A percentile compares a stretch with the other conserved stretches of the same genome.
These are phyloP conservation scores for Stemphylium lycopersici DNA, from an alignment of 2,329 filamentous ascomycete genomes.

Conservation along the genomic window DNA sequence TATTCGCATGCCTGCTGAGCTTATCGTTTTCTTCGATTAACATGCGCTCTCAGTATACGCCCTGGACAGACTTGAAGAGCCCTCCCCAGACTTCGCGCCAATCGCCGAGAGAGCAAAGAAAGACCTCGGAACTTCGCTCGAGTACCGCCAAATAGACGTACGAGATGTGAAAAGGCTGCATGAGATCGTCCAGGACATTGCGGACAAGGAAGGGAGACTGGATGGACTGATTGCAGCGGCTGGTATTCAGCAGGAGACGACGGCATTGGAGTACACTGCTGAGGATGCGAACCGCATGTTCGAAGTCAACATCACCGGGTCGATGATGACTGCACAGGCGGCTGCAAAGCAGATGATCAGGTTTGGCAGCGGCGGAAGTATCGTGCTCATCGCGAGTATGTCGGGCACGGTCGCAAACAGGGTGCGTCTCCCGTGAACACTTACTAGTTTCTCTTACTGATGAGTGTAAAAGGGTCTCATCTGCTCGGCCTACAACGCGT, in stretches of 20 bases:
- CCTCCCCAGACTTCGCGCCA: conserved; percentile 66
- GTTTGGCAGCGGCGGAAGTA: conserved; percentile 65
- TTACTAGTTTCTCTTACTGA: conserved; percentile 17
- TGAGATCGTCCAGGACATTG: conserved; percentile 71
- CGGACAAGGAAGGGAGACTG: conserved; percentile 70
- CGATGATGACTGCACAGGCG: conserved; percentile 69
- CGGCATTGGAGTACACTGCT: conserved; percentile 77
- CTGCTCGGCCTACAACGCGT: conserved; percentile 76
- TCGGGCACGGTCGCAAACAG: conserved; percentile 66
- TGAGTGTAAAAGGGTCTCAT: conserved; percentile 60
- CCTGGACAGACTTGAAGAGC: conserved; percentile 66
- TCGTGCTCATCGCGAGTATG: conserved; percentile 69
- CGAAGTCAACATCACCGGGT: conserved; percentile 65
- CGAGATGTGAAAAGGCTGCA: conserved; percentile 73
- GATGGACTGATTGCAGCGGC: conserved; percentile 80
- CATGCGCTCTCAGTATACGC: conserved; percentile 62
- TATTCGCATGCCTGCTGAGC: background rate
- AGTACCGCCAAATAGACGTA: conserved; percentile 82
- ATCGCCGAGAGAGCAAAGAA: conserved; percentile 68
- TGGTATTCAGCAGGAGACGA: conserved; percentile 80
- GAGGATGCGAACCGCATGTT: conserved; percentile 69
- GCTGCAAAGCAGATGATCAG: conserved; percentile 68
- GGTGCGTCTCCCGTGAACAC: conserved; percentile 53
- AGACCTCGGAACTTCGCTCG: conserved; percentile 70
- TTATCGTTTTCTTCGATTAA: background rate